A percentile compares a stretch with the other conserved stretches of the same genome.
Evolutionary conservation across 2,329 filamentous ascomycete genomes (phyloP).

Genomic region (Neoascochyta sp.): DNA sequence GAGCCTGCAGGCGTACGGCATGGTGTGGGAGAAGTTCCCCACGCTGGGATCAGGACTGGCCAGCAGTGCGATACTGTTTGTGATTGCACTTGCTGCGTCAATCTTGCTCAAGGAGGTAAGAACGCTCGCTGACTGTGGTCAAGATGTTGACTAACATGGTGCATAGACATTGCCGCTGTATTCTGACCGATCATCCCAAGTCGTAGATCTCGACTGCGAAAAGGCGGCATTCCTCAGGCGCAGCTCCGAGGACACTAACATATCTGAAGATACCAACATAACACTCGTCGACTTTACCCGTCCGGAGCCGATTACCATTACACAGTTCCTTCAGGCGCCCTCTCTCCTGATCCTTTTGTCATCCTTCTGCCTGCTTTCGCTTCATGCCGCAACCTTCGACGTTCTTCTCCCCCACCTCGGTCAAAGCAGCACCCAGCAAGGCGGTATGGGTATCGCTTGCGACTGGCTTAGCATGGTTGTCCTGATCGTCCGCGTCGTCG

Average conservation of each 20-base stretch:
- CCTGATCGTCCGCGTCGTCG: conserved; percentile 41
- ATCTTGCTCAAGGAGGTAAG: conserved; percentile 43
- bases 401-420: conserved; percentile 48
- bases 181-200: conserved; percentile 14
- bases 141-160: conserved; percentile 7
- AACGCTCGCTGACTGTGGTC: background rate
- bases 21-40: conserved; percentile 44
- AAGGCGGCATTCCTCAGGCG: conserved; percentile 47
- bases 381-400: conserved; percentile 54
- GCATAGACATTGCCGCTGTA: conserved; percentile 31
- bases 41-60: conserved; percentile 45
- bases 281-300: conserved; percentile 35
- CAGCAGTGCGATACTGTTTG: conserved; percentile 42
- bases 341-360: conserved; percentile 46
- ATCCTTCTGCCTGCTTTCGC: conserved; percentile 54
- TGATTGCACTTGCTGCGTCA: conserved; percentile 40
- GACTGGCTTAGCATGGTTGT: conserved; percentile 43
- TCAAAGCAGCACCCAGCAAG: conserved; percentile 44
- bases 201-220: conserved; percentile 41
- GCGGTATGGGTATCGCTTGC: conserved; percentile 47
- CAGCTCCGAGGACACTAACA: conserved; percentile 35
- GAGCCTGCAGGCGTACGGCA: conserved; percentile 41
- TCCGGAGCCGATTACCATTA: conserved; percentile 43
- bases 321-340: conserved; percentile 46
- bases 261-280: conserved; percentile 34